These are phyloP conservation scores for Nakaseomyces kungkrabaensis DNA, from an alignment of 1,139 yeast species.

Conservation along the genomic window DNA sequence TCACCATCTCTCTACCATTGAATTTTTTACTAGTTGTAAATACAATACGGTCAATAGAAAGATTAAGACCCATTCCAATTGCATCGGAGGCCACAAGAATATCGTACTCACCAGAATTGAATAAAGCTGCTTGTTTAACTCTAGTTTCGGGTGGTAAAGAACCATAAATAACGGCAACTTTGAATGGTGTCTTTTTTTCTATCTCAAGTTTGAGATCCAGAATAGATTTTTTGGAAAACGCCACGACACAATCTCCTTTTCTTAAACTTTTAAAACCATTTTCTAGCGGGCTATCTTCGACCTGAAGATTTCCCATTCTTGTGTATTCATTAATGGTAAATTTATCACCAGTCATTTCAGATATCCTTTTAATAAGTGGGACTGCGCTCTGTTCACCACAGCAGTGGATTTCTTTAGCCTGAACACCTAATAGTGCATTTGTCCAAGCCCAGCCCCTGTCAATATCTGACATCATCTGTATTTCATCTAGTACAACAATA, in stretches of 20 bases:
- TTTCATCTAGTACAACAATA: constrained; percentile 87
- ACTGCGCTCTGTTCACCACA: constrained; percentile 91
- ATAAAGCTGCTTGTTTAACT: constrained; percentile 68
- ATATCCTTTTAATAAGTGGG: constrained; percentile 49
- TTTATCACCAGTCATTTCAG: constrained; percentile 67
- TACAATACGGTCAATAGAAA: constrained; percentile 70
- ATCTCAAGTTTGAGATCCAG: constrained; percentile 55
- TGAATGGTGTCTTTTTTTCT: constrained; percentile 49
- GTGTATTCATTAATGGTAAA: constrained; percentile 57
- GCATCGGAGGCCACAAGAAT: constrained; percentile 92
- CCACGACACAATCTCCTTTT: constrained; percentile 83
- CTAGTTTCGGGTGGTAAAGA: constrained; percentile 94
- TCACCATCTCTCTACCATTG: constrained; percentile 47
- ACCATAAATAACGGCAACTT: constrained; percentile 89
- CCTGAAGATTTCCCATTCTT: constrained; percentile 62
- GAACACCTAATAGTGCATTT: constrained; percentile 76
- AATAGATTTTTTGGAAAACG: constrained; percentile 68
- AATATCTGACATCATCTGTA: constrained; percentile 83
- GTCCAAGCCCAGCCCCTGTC: constrained; percentile 94
- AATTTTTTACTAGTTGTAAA: constrained; percentile 62
- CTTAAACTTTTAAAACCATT: constrained; percentile 33
- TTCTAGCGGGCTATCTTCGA: constrained; percentile 37
- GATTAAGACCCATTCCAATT: constrained; percentile 91
- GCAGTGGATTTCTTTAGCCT: constrained; percentile 75
- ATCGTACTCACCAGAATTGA: constrained; percentile 68